Evolutionary conservation across 177 flowering plant species (phyloP), one percentile per base, ranked within the genome.

Genomic region (Vitis hybrid): DNA sequence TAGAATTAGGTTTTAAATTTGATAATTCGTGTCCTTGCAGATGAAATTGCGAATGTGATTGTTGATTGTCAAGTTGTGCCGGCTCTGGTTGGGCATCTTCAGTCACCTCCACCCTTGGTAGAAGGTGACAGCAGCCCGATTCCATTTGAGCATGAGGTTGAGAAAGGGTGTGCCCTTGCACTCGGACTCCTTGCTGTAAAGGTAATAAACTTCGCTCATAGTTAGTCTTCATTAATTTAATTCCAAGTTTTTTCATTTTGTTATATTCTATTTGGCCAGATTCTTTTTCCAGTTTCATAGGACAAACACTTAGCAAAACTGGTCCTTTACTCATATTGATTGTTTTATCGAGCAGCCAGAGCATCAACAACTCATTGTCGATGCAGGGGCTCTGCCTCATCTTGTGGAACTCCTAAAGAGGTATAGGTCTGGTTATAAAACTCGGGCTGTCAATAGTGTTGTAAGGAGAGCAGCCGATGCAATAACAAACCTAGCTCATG

Each of bases 401-500:
- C 90, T 92, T 15, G 93, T 94, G 46, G 74, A 73, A 63, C 75
- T 94, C 52, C 80, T 94, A 56, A 89, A 81, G 79, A 80, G 85
- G 70, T 81, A 85, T 51, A 81, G 64, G 61, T 71, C 63, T 61
- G 78, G 78, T 50, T 70, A 58, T 41, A 86, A 65, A 56, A 79
- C 83, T 68, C 80, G 85, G 5, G 84, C 89, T 12, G 74, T 86
- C 35, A 83, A 73, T 79, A 84, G 92, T 76, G 93, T 88, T 69
- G 79, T 87, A 49, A 78, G 92, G 69, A 85, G 92, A 78, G 94
- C 94, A 9, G 96, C 97, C 57, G 96, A 94, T 84, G 93, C 94
- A 64, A 84, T 94, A 50, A 85, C 93, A n/a, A 90, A 89, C 73
- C 91, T 95, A 76, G 97, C 98, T 53, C 94, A 91, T 66, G 98